These are phyloP conservation scores for Trichoderma asperellum DNA, from an alignment of 2,329 filamentous ascomycete species.

Conservation along the genomic window DNA sequence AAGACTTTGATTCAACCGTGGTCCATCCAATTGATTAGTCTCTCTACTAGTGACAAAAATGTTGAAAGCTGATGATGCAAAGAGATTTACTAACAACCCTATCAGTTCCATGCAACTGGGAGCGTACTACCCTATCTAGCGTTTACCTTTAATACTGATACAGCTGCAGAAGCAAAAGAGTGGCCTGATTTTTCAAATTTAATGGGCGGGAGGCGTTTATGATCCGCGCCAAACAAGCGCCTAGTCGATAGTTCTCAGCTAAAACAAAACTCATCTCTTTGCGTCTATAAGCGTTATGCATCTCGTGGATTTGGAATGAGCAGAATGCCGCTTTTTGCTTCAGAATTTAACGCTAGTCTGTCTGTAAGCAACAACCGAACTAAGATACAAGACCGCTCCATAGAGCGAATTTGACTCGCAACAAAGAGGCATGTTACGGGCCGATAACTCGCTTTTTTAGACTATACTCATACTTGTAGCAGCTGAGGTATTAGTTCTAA, in stretches of 20 bases:
- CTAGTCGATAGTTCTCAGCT: not conserved
- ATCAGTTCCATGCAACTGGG: not conserved
- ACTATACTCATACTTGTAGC: not conserved
- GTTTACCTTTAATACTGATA: not conserved
- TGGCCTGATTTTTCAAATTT: constrained; percentile 5
- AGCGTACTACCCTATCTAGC: not conserved
- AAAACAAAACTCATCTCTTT: not conserved
- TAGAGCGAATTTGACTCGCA: not conserved
- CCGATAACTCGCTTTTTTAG: not conserved
- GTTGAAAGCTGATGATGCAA: not conserved
- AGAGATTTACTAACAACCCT: not conserved
- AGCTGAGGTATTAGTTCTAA: not conserved
- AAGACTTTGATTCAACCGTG: constrained; percentile 5
- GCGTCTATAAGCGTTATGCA: not conserved
- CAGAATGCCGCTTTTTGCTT: no score
- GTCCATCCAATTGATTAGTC: not conserved
- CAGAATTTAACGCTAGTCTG: not conserved
- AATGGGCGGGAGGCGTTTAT: not conserved
- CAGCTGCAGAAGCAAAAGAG: not conserved
- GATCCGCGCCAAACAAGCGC: not conserved
- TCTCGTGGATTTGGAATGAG: not conserved
- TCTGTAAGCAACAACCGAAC: not conserved
- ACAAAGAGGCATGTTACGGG: not conserved
- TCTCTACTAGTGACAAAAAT: not conserved
- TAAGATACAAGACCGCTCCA: not conserved